Evolutionary conservation across 2,329 filamentous ascomycete genomes (phyloP).

Genomic region (Atkinsonella hypoxylon): DNA sequence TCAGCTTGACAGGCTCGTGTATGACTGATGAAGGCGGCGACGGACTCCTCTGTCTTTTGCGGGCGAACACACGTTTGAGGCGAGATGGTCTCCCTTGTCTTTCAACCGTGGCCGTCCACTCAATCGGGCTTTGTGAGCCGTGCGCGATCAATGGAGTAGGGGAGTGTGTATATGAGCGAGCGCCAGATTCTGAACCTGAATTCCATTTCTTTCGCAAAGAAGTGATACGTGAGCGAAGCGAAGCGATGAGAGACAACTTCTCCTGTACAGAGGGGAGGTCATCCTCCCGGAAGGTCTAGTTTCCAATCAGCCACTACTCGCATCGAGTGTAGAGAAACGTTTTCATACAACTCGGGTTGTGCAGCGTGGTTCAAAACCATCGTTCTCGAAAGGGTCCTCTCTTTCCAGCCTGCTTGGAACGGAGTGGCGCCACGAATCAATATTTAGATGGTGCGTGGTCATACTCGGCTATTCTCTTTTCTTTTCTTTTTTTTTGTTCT

Average conservation of each 20-base stretch:
- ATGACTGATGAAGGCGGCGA: slow-evolving; percentile 1
- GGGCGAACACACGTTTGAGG: not conserved
- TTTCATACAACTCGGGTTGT: slow-evolving; percentile 18
- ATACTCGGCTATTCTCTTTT: slow-evolving; percentile 1
- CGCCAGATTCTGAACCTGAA: no score
- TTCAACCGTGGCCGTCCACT: no score
- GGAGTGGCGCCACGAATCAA: slow-evolving; percentile 23
- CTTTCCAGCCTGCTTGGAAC: slow-evolving; percentile 24
- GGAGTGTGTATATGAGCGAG: no score
- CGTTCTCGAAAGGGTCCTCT: slow-evolving; percentile 23
- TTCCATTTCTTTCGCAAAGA: not conserved
- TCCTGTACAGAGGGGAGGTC: not conserved
- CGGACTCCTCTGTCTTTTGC: slow-evolving; percentile 12
- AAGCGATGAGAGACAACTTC: not conserved
- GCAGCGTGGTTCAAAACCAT: slow-evolving; percentile 20
- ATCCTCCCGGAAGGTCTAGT: slow-evolving; percentile 1
- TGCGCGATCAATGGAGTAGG: not conserved
- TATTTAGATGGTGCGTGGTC: slow-evolving; percentile 5
- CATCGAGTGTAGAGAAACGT: not conserved
- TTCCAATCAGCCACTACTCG: not conserved
- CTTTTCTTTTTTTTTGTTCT: no score
- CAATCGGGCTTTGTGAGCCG: not conserved
- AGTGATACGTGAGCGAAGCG: not conserved
- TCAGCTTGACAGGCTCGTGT: slow-evolving; percentile 13
- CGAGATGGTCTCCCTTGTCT: not conserved